A percentile compares a stretch with the other conserved stretches of the same genome.
These are phyloP conservation scores for Candida nanaspora DNA, from an alignment of 805 yeast species.

Conservation along the genomic window DNA sequence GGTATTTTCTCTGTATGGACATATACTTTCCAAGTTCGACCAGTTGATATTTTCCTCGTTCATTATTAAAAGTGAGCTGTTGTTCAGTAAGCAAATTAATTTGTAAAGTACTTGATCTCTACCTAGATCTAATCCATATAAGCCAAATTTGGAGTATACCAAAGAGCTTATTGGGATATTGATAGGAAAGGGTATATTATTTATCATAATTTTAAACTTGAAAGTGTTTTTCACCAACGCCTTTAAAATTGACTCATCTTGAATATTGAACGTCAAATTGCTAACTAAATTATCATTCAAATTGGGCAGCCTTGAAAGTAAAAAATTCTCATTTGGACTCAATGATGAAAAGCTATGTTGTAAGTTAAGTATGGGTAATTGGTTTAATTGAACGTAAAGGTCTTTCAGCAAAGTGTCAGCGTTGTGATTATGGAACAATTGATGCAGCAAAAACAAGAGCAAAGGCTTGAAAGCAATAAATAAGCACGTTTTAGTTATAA, in stretches of 20 bases:
- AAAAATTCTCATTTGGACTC: slow-evolving; percentile 11
- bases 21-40: neutral
- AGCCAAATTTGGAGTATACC: slow-evolving; percentile 14
- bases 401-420: slow-evolving; percentile 2
- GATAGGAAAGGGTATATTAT: slow-evolving; percentile 21
- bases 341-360: slow-evolving; percentile 1
- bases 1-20: slow-evolving; percentile 18
- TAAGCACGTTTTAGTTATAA: slow-evolving; percentile 35
- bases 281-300: neutral
- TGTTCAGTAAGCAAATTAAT: slow-evolving; percentile 9
- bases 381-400: slow-evolving; percentile 1
- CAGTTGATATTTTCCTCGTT: no score
- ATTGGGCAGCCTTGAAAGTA: slow-evolving; percentile 12
- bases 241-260: neutral
- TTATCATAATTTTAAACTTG: slow-evolving; percentile 14
- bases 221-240: slow-evolving; percentile 4
- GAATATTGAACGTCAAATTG: neutral
- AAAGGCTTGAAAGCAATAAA: slow-evolving; percentile 45
- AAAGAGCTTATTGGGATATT: slow-evolving; percentile 20
- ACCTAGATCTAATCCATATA: slow-evolving; percentile 26
- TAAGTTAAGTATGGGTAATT: neutral
- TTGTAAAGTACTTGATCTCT: slow-evolving; percentile 17
- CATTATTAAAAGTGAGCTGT: no score
- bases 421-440: neutral
- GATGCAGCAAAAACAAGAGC: slow-evolving; percentile 37